Evolutionary conservation across 2,329 filamentous ascomycete species (phyloP).

Genomic region (Fusarium brachygibbosum): DNA sequence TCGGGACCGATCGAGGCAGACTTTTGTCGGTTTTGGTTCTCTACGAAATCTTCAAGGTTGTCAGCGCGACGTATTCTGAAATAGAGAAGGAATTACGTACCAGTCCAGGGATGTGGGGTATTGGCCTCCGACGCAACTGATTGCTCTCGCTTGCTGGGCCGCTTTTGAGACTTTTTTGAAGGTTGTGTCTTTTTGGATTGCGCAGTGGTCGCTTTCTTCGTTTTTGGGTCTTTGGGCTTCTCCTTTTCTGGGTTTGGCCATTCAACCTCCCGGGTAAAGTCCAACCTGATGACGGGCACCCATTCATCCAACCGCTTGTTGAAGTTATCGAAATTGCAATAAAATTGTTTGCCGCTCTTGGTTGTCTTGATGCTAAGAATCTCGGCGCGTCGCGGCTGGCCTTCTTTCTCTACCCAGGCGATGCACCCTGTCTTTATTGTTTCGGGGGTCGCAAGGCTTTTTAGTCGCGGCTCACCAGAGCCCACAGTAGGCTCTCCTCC

Average conservation of each 20-base stretch:
- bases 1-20: conserved; percentile 60
- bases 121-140: conserved; percentile 66
- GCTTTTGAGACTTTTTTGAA: conserved; percentile 71
- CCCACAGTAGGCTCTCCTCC: conserved; percentile 68
- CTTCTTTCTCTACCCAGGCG: conserved; percentile 76
- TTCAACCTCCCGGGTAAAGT: conserved; percentile 91
- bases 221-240: conserved; percentile 80
- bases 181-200: conserved; percentile 69
- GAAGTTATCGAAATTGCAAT: conserved; percentile 98
- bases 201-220: conserved; percentile 74
- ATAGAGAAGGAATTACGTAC: conserved; percentile 40
- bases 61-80: background rate
- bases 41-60: conserved; percentile 59
- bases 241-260: conserved; percentile 94
- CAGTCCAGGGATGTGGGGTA: conserved; percentile 67
- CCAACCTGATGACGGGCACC: conserved; percentile 85
- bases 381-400: conserved; percentile 89
- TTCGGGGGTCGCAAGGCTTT: conserved; percentile 85
- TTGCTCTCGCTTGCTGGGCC: conserved; percentile 68
- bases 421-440: conserved; percentile 77
- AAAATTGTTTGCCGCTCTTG: conserved; percentile 89
- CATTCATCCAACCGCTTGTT: conserved; percentile 91
- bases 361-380: conserved; percentile 94
- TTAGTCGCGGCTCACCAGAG: conserved; percentile 72
- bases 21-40: conserved; percentile 61